phyloP scores from a whole-genome alignment of 495 filamentous ascomycete species.

The Penicillium angulare region DNA sequence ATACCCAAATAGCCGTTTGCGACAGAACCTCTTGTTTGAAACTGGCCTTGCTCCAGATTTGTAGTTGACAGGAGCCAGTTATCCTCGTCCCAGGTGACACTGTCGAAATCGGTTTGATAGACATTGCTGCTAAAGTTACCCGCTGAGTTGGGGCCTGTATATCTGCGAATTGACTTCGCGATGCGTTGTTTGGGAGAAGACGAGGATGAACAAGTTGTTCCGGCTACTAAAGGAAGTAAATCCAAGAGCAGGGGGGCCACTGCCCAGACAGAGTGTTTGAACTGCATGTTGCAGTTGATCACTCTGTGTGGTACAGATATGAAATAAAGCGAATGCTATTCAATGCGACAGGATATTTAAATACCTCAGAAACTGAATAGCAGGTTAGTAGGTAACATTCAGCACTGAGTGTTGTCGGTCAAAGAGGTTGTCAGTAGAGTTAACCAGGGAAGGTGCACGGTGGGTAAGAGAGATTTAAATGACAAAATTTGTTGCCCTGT shows the following conservation, averaged over 20 bases:
- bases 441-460: neutral
- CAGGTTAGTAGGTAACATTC: no score
- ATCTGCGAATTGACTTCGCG: conserved; percentile 9
- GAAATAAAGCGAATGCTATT: neutral
- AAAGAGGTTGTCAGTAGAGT: neutral
- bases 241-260: conserved; percentile 17
- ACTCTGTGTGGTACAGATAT: no score
- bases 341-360: no score
- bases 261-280: conserved; percentile 9
- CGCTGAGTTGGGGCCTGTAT: conserved; percentile 6
- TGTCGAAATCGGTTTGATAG: conserved; percentile 48
- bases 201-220: conserved; percentile 4
- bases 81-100: conserved; percentile 61
- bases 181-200: conserved; percentile 10
- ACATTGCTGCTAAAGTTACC: conserved; percentile 26
- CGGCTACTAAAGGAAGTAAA: conserved; percentile 5
- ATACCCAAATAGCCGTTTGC: conserved; percentile 64
- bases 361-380: no score
- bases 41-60: conserved; percentile 56
- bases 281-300: no score
- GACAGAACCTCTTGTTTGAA: conserved; percentile 60
- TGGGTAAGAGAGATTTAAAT: neutral
- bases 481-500: neutral
- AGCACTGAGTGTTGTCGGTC: no score
- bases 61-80: conserved; percentile 60